These are phyloP conservation scores for Alternaria arborescens DNA, from an alignment of 2,329 filamentous ascomycete genomes.

Conservation along the genomic window DNA sequence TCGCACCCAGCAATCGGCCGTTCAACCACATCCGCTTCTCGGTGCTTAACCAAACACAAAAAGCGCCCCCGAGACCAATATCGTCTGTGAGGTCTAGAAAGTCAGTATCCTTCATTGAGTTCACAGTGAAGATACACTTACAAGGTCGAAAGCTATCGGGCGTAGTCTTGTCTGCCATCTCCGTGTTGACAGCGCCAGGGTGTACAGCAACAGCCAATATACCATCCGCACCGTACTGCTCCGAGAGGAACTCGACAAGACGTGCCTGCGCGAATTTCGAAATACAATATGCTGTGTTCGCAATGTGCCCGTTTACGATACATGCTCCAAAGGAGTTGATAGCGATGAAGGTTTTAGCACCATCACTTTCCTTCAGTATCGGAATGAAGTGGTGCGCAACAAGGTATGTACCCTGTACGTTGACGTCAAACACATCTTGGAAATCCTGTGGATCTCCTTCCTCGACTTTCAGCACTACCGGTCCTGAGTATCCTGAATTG, in stretches of 20 bases:
- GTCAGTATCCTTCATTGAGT: background rate
- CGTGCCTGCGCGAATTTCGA: slow-evolving; percentile 43
- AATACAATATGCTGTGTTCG: slow-evolving; percentile 48
- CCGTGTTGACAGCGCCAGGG: slow-evolving; percentile 43
- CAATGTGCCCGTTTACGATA: slow-evolving; percentile 52
- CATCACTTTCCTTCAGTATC: slow-evolving; percentile 28
- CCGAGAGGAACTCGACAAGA: slow-evolving; percentile 36
- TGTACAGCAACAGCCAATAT: slow-evolving; percentile 39
- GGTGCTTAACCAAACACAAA: slow-evolving; percentile 44
- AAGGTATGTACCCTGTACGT: slow-evolving; percentile 51
- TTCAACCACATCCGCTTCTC: slow-evolving; percentile 46
- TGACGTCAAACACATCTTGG: slow-evolving; percentile 48
- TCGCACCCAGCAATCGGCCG: slow-evolving; percentile 39
- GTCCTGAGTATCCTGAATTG: slow-evolving; percentile 51
- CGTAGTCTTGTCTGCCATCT: slow-evolving; percentile 34
- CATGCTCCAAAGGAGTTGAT: slow-evolving; percentile 44
- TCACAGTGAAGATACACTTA: slow-evolving; percentile 18
- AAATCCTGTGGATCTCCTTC: slow-evolving; percentile 46
- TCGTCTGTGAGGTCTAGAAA: slow-evolving; percentile 41
- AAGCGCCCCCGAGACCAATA: slow-evolving; percentile 40
- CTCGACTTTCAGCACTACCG: slow-evolving; percentile 45
- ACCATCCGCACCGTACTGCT: slow-evolving; percentile 36
- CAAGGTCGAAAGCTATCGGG: slow-evolving; percentile 40
- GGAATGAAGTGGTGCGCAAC: slow-evolving; percentile 50
- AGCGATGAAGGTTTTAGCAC: slow-evolving; percentile 35